Evolutionary conservation across 1,284 basidiomycete species (phyloP).

Genomic region (Apiotrichum mycotoxinovorans): DNA sequence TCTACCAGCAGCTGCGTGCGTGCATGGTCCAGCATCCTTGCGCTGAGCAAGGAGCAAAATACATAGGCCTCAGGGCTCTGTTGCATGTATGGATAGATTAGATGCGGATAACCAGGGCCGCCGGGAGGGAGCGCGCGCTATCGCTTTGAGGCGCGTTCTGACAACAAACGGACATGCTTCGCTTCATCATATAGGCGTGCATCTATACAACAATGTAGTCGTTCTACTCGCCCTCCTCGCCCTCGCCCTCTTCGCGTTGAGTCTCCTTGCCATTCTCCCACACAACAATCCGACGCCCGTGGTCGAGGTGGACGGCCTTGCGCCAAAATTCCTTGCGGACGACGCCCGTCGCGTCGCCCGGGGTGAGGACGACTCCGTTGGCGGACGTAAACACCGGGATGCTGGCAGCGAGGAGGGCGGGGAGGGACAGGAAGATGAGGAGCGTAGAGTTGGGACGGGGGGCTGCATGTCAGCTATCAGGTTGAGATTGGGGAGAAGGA

Average conservation of each 20-base stretch:
- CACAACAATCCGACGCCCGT: slow-evolving; percentile 27
- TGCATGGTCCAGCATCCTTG: background rate
- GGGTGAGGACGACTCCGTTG: slow-evolving; percentile 49
- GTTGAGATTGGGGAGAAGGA: no score
- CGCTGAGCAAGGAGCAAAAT: background rate
- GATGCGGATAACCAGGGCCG: background rate
- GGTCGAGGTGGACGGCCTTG: slow-evolving; percentile 33
- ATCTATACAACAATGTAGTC: background rate
- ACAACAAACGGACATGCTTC: no score
- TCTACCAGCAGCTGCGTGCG: background rate
- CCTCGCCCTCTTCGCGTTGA: slow-evolving; percentile 13
- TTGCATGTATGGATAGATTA: slow-evolving; percentile 9
- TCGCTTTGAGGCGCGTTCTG: no score
- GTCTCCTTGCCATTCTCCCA: slow-evolving; percentile 40
- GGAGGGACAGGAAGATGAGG: slow-evolving; percentile 47
- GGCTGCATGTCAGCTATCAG: slow-evolving; percentile 24
- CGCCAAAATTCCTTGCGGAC: slow-evolving; percentile 37
- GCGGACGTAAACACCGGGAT: slow-evolving; percentile 44
- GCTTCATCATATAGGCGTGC: background rate
- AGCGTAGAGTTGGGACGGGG: slow-evolving; percentile 43
- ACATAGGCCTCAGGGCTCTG: background rate
- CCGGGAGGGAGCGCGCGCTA: no score
- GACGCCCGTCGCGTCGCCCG: slow-evolving; percentile 38
- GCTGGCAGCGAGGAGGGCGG: slow-evolving; percentile 26
- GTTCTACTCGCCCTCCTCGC: background rate